Evolutionary conservation across 805 yeast genomes (phyloP).

Genomic region (Candida maris): DNA sequence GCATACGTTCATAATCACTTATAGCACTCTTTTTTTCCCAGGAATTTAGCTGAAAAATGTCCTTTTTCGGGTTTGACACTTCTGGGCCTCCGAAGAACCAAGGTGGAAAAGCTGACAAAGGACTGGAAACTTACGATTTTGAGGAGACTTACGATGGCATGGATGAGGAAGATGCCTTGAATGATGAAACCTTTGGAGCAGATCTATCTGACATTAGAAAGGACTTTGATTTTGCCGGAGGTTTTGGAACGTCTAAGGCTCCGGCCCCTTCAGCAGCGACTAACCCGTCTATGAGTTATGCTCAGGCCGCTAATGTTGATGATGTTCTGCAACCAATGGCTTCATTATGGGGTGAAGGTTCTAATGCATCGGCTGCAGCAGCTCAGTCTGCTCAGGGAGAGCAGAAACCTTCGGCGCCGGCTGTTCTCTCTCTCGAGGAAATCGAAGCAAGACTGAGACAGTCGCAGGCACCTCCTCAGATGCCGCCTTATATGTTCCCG

Average conservation of each 20-base stretch:
- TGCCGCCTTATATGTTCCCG: slow-evolving; percentile 27
- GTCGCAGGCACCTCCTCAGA: slow-evolving; percentile 30
- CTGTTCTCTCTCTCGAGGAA: slow-evolving; percentile 72
- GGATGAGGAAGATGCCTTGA: slow-evolving; percentile 76
- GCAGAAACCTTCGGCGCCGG: slow-evolving; percentile 30
- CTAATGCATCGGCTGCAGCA: slow-evolving; percentile 19
- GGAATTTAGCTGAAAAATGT: no score
- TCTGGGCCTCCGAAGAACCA: slow-evolving; percentile 35
- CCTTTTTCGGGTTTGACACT: slow-evolving; percentile 65
- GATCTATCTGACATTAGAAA: slow-evolving; percentile 42
- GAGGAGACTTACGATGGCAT: slow-evolving; percentile 82
- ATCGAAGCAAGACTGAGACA: slow-evolving; percentile 73
- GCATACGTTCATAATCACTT: no score
- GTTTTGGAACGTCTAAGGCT: slow-evolving; percentile 15
- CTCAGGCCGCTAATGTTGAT: slow-evolving; percentile 40
- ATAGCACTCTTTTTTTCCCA: no score
- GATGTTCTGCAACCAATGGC: slow-evolving; percentile 64
- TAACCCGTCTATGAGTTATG: slow-evolving; percentile 34
- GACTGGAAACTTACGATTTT: slow-evolving; percentile 54
- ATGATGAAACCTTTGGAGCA: slow-evolving; percentile 75
- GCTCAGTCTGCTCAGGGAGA: slow-evolving; percentile 10
- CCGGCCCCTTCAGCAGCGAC: slow-evolving; percentile 21
- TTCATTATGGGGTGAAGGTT: slow-evolving; percentile 56
- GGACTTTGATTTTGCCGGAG: slow-evolving; percentile 63
- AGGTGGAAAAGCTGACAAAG: slow-evolving; percentile 20